A percentile compares a stretch with the other conserved stretches of the same genome.
Conservation (phyloP, 495 filamentous ascomycete genomes). For the Xylaria acuta region DNA sequence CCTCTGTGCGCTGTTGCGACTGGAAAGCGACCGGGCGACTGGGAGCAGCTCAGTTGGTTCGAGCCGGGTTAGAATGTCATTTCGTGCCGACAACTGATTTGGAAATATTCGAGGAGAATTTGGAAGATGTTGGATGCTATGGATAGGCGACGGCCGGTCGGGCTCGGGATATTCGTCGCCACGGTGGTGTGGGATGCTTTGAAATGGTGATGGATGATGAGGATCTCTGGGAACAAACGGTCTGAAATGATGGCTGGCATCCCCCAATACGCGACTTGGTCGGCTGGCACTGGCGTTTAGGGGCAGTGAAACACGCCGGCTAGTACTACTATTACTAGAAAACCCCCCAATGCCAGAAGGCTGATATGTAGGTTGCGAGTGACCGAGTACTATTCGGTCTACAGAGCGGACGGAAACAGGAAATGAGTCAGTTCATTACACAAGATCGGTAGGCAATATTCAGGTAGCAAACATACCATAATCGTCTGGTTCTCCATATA, state of each 20-base stretch:
- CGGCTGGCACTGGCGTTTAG: constrained; percentile 19
- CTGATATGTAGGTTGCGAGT: constrained; percentile 14
- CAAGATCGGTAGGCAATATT: not conserved
- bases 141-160: not conserved
- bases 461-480: constrained; percentile 37
- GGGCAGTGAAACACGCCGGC: constrained; percentile 34
- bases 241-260: constrained; percentile 40
- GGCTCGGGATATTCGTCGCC: not conserved
- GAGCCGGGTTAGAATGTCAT: not conserved
- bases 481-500: constrained; percentile 37
- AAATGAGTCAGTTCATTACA: not conserved
- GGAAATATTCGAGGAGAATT: not conserved
- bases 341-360: not conserved
- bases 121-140: not conserved
- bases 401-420: not conserved
- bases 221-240: constrained; percentile 17
- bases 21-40: constrained; percentile 18
- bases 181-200: constrained; percentile 7
- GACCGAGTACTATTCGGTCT: constrained; percentile 35
- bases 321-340: constrained; percentile 11
- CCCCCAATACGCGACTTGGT: constrained; percentile 34
- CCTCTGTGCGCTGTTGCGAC: constrained; percentile 29
- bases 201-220: constrained; percentile 23
- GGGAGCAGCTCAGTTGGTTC: constrained; percentile 25
- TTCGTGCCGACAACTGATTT: constrained; percentile 8